These are phyloP conservation scores for Alternaria gaisen DNA, from an alignment of 2,329 filamentous ascomycete species.

Conservation along the genomic window DNA sequence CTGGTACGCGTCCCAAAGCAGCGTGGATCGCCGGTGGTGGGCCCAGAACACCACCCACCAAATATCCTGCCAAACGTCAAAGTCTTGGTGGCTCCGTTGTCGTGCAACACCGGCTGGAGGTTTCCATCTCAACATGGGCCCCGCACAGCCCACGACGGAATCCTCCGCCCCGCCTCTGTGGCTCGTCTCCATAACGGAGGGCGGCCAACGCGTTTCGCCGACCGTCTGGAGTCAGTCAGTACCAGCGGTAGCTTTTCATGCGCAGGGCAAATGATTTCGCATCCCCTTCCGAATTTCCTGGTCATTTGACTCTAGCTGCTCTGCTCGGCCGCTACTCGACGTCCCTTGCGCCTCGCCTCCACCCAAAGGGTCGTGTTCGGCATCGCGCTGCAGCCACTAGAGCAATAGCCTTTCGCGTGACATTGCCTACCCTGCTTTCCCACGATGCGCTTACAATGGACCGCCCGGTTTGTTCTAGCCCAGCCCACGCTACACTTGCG, in stretches of 20 bases:
- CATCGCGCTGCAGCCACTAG: conserved; percentile 31
- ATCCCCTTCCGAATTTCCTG: conserved; percentile 4
- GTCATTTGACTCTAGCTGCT: conserved; percentile 20
- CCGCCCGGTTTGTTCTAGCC: conserved; percentile 28
- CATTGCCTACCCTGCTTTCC: conserved; percentile 25
- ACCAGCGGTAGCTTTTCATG: conserved; percentile 14
- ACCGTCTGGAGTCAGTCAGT: conserved; percentile 23
- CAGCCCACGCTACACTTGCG: conserved; percentile 27
- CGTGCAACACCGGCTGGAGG: conserved; percentile 26
- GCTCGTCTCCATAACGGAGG: conserved; percentile 28
- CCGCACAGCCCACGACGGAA: conserved; percentile 16
- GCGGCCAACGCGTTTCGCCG: conserved; percentile 40
- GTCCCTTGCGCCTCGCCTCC: conserved; percentile 19
- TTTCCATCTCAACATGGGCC: conserved; percentile 16
- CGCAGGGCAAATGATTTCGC: conserved; percentile 22
- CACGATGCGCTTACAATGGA: conserved; percentile 23
- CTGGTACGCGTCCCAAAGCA: conserved; percentile 24
- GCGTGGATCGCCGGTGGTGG: conserved; percentile 9
- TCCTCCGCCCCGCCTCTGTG: conserved; percentile 19
- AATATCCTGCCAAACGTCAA: conserved; percentile 16
- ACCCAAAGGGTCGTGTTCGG: conserved; percentile 15
- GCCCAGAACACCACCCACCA: conserved; percentile 12
- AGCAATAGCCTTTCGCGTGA: conserved; percentile 28
- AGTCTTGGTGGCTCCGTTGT: conserved; percentile 10
- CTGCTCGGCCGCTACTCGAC: background rate